phyloP scores from a whole-genome alignment of 2,329 filamentous ascomycete species.

The Penicillium sp. region DNA sequence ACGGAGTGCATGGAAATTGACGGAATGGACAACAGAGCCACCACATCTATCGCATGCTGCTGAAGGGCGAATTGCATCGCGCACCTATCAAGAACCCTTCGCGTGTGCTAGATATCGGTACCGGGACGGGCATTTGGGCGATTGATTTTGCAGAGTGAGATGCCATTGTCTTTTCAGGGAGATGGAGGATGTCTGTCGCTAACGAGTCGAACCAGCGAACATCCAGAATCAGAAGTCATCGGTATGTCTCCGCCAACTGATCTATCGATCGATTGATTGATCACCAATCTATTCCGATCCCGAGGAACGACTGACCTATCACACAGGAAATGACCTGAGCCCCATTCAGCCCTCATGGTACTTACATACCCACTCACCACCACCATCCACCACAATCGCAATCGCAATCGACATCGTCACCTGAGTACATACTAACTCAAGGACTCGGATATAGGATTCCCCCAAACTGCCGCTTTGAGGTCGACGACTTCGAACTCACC shows the following conservation, averaged over 20 bases:
- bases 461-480: conserved; percentile 40
- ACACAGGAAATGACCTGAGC: conserved; percentile 37
- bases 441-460: conserved; percentile 30
- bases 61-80: conserved; percentile 34
- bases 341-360: conserved; percentile 40
- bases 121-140: conserved; percentile 45
- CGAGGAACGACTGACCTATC: conserved; percentile 8
- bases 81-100: conserved; percentile 33
- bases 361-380: background rate
- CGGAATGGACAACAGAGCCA: conserved; percentile 31
- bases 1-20: conserved; percentile 3
- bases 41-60: conserved; percentile 40
- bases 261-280: background rate
- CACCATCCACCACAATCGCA: background rate
- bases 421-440: background rate
- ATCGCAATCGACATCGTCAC: conserved; percentile 4
- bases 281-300: no score
- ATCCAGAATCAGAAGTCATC: conserved; percentile 36
- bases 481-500: conserved; percentile 38
- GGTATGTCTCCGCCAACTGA: conserved; percentile 24
- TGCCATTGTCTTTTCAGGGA: no score
- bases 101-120: conserved; percentile 42
- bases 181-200: background rate
- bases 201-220: conserved; percentile 21
- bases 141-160: conserved; percentile 44